Evolutionary conservation across 768 basidiomycete genomes (phyloP).

Genomic region (Dacryopinax spathularia): DNA sequence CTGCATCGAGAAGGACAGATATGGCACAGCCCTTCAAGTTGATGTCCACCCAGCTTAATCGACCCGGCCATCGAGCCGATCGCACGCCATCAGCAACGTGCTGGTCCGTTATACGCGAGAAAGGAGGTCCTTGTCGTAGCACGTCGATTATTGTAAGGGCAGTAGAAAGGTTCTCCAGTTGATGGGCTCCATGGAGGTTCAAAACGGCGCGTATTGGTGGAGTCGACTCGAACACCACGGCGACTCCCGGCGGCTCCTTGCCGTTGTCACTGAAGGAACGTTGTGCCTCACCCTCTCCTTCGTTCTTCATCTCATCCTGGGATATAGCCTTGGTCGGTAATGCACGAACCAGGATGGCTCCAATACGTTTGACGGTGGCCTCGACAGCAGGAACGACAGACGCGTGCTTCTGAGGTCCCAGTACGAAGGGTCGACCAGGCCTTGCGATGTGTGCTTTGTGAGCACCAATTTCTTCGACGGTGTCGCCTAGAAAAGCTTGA

Average conservation of each 20-base stretch:
- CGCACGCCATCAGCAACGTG: slow-evolving; percentile 45
- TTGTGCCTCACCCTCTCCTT: slow-evolving; percentile 16
- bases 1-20: slow-evolving; percentile 71
- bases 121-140: slow-evolving; percentile 33
- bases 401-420: slow-evolving; percentile 47
- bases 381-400: slow-evolving; percentile 29
- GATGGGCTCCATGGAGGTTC: slow-evolving; percentile 67
- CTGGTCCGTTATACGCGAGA: slow-evolving; percentile 31
- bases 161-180: slow-evolving; percentile 67
- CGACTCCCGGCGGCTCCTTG: not conserved
- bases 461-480: slow-evolving; percentile 53
- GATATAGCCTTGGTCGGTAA: slow-evolving; percentile 24
- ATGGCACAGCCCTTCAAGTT: slow-evolving; percentile 29
- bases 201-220: slow-evolving; percentile 33
- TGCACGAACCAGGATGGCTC: slow-evolving; percentile 20
- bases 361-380: slow-evolving; percentile 31
- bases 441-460: slow-evolving; percentile 79
- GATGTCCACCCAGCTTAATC: slow-evolving; percentile 46
- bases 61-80: slow-evolving; percentile 59
- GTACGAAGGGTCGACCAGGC: slow-evolving; percentile 42
- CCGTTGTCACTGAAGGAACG: not conserved
- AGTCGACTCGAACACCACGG: not conserved
- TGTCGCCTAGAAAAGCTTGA: slow-evolving; percentile 72
- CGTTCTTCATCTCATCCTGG: slow-evolving; percentile 28
- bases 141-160: slow-evolving; percentile 49